phyloP scores from a whole-genome alignment of 2,329 filamentous ascomycete genomes.

The Trichoderma endophyticum region DNA sequence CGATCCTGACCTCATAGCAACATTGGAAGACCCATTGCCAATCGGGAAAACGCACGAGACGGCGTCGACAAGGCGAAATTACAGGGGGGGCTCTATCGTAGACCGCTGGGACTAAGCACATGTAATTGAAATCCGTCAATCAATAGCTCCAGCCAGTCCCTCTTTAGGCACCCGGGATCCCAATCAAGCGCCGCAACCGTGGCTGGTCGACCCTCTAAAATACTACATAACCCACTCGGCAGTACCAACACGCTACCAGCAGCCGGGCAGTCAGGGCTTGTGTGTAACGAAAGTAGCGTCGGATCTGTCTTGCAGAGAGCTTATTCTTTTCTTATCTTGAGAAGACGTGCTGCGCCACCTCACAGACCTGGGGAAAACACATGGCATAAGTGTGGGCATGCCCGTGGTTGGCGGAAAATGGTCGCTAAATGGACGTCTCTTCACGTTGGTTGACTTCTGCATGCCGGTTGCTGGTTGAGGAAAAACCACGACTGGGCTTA shows the following conservation, averaged over 20 bases:
- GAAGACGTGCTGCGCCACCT: not conserved
- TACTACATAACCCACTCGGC: not conserved
- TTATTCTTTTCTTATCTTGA: constrained; percentile 9
- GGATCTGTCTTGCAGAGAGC: constrained; percentile 7
- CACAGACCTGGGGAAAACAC: not conserved
- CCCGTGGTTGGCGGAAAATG: not conserved
- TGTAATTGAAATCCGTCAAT: not conserved
- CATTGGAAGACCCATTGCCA: not conserved
- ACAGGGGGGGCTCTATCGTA: not conserved
- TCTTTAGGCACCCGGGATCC: not conserved
- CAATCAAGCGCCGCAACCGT: not conserved
- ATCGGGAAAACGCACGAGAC: not conserved
- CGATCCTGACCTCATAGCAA: not conserved
- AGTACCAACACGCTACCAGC: not conserved
- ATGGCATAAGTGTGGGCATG: not conserved
- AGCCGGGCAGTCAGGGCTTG: not conserved
- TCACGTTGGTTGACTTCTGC: not conserved
- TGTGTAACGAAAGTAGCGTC: not conserved
- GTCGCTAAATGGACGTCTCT: not conserved
- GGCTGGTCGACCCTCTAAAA: not conserved
- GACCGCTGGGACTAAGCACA: not conserved
- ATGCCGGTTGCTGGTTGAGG: not conserved
- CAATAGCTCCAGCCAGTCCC: not conserved
- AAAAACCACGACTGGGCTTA: not conserved
- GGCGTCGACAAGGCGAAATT: not conserved